Conservation (phyloP, 116 monocot genomes). For the Phalaenopsis hybrid region DNA sequence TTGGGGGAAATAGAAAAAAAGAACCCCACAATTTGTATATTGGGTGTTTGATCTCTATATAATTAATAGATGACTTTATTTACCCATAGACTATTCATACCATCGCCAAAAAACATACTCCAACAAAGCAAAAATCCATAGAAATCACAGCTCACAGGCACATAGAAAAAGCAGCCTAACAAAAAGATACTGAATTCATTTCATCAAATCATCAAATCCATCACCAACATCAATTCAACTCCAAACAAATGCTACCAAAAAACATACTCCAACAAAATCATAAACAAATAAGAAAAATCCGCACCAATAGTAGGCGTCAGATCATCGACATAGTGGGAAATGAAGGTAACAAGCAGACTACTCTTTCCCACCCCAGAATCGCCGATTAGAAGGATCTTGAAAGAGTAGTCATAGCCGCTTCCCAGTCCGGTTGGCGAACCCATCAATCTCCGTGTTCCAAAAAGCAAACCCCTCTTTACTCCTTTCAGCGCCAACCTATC, state of each 20-base stretch:
- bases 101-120: not conserved
- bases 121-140: not conserved
- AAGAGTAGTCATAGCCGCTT: slow-evolving; percentile 51
- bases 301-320: slow-evolving; percentile 55
- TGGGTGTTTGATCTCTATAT: too few species aligned
- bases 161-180: not conserved
- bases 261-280: not conserved
- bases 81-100: not conserved
- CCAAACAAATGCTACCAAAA: not conserved
- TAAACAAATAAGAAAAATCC: not conserved
- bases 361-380: slow-evolving; percentile 76
- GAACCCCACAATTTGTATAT: too few species aligned
- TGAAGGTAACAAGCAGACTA: slow-evolving; percentile 65
- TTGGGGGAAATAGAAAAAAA: too few species aligned
- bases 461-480: not conserved
- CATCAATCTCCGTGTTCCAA: slow-evolving; percentile 13
- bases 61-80: too few species aligned
- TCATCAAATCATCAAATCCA: not conserved
- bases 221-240: not conserved
- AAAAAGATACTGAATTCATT: not conserved
- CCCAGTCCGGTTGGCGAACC: slow-evolving; percentile 29
- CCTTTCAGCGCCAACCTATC: not conserved
- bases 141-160: too few species aligned
- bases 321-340: slow-evolving; percentile 42
- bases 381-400: slow-evolving; percentile 69